Conservation (phyloP, 495 filamentous ascomycete genomes). For the Lepraria neglecta region DNA sequence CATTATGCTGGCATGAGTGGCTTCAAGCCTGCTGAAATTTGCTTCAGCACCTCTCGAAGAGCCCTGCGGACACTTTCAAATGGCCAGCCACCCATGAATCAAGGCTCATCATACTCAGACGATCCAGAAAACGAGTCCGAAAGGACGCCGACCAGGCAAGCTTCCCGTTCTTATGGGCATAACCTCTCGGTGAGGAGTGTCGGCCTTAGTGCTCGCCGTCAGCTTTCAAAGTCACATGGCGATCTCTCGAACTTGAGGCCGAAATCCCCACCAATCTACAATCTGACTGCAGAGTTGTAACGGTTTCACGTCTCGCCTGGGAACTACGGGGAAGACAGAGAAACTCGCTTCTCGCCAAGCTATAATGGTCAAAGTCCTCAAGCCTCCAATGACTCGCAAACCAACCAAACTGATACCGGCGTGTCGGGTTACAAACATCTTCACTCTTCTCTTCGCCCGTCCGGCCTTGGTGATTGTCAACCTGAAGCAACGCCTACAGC, state of each 20-base stretch:
- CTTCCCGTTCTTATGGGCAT: neutral
- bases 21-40: neutral
- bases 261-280: slow-evolving; percentile 8
- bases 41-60: neutral
- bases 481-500: neutral
- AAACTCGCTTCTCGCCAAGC: neutral
- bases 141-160: neutral
- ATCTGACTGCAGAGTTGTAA: neutral
- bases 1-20: neutral
- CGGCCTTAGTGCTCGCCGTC: neutral
- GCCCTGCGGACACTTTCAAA: neutral
- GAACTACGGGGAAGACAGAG: slow-evolving; percentile 5
- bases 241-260: slow-evolving; percentile 16
- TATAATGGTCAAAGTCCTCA: slow-evolving; percentile 11
- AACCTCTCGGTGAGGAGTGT: neutral
- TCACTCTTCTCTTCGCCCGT: neutral
- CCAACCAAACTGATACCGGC: neutral
- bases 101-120: neutral
- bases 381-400: neutral
- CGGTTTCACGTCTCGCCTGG: neutral
- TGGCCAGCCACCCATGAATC: neutral
- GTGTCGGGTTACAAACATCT: neutral
- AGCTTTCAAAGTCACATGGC: slow-evolving; percentile 16
- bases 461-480: neutral
- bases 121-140: neutral